Base-by-base conservation (phyloP, 2,329 filamentous ascomycete genomes). In the Simplicillium aogashimaense region DNA sequence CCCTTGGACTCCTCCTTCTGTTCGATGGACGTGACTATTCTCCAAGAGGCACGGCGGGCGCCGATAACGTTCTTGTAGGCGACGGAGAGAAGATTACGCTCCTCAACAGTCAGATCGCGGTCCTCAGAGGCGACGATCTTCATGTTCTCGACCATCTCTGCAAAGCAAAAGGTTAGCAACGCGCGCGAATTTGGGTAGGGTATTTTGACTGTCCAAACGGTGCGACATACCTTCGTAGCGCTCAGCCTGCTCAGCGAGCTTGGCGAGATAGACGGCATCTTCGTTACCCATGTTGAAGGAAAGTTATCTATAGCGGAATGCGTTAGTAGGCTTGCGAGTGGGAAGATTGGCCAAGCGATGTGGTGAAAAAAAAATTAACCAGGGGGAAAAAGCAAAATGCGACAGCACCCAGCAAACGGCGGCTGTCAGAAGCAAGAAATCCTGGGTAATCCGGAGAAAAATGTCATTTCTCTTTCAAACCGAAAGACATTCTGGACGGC, bases 131-230 rank as follows among this genome's bases (percentile, higher is more conserved):
- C 90, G 59, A 95, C 90, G 54, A 86, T 81, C 82, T 95, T 97
- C 90, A 97, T 97, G 81, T 95, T 95, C 77, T 95, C 88, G 54
- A 97, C 90, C 90, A 97, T 95, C 73, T 95, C 90, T 95, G 68
- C 43, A 50, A 36, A 36, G 15, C 42, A 39, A 36, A 44, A 35
- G 11, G 50, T 59, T 47, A 58, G 56, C 52, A 47, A 40, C 18
- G 29, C 36, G 28, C 25, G 18, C 17, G 31, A 29, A 42, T 16
- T 29, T 32, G 37, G 15, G 33, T 34, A 40, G 35, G 35, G 34
- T 36, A 30, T 45, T 40, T 9, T 25, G 20, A 6, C 9, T 25
- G 20, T 9, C 5, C 20, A 25, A 25, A 25, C 20, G 20, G 20
- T 9, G 20, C 20, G 20, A 69, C 77, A 60, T 74, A 97, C 92